These are phyloP conservation scores for Auricularia sp. DNA, from an alignment of 768 basidiomycete genomes.

Conservation along the genomic window DNA sequence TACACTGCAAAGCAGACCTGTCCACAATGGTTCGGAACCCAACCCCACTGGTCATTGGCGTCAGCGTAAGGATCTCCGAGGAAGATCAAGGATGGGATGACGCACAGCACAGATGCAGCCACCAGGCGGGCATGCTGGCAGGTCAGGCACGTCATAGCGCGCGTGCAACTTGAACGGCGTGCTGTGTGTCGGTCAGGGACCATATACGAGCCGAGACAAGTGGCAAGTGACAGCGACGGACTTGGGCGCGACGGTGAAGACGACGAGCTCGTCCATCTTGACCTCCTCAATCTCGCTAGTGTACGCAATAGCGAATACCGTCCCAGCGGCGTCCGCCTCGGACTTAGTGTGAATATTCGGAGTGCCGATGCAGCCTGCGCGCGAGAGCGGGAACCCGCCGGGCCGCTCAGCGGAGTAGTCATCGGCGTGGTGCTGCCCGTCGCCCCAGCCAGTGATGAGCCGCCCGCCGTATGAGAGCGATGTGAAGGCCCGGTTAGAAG, in stretches of 20 bases:
- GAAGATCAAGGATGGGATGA: not conserved
- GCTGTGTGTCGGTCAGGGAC: not conserved
- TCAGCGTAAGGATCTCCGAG: not conserved
- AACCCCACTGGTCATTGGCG: not conserved
- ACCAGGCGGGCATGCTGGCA: constrained; percentile 6
- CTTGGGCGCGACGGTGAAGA: constrained; percentile 6
- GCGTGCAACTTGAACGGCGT: constrained; percentile 9
- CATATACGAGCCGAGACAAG: not conserved
- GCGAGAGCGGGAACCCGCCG: not conserved
- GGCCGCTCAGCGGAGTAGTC: not conserved
- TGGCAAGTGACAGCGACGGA: not conserved
- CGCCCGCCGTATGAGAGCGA: constrained; percentile 1
- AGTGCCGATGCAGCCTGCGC: not conserved
- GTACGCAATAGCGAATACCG: constrained; percentile 7
- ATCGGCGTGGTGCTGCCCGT: constrained; percentile 5
- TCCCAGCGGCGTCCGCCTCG: constrained; percentile 1
- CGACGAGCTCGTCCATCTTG: constrained; percentile 3
- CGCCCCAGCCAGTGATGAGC: constrained; percentile 1
- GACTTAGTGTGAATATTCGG: not conserved
- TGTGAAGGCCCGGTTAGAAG: constrained; percentile 3
- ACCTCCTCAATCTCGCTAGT: constrained; percentile 2
- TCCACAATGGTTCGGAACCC: constrained; percentile 1
- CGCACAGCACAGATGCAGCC: constrained; percentile 6
- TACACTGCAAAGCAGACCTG: not conserved
- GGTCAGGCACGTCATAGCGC: constrained; percentile 3